A percentile compares a stretch with the other conserved stretches of the same genome.
These are phyloP conservation scores for Picochlorum sp. DNA, from an alignment of 139 green algal genomes.

Conservation along the genomic window DNA sequence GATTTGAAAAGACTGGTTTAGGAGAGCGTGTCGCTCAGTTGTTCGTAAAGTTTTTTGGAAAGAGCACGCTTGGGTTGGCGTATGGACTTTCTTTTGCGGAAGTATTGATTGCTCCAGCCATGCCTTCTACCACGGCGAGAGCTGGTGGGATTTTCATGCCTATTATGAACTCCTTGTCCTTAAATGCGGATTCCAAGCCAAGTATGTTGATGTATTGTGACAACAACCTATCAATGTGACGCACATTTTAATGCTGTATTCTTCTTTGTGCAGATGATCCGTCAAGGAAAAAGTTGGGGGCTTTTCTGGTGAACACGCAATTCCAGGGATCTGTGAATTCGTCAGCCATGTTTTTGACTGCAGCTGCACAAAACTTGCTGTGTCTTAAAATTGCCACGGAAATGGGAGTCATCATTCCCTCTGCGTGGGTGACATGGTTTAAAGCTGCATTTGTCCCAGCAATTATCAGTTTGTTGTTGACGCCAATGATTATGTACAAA, in stretches of 20 bases:
- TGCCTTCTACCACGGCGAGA: slow-evolving; percentile 91
- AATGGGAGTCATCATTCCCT: slow-evolving; percentile 71
- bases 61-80: slow-evolving; percentile 81
- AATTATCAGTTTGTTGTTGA: slow-evolving; percentile 41
- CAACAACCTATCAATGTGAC: too few relatives aligned
- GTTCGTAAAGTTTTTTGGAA: slow-evolving; percentile 79
- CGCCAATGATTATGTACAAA: slow-evolving; percentile 72
- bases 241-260: neutral
- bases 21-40: slow-evolving; percentile 86
- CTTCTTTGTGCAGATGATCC: slow-evolving; percentile 28
- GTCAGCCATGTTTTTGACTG: slow-evolving; percentile 83
- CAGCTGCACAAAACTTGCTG: slow-evolving; percentile 83
- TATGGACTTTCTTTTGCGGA: slow-evolving; percentile 81
- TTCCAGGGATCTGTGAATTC: slow-evolving; percentile 73
- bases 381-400: slow-evolving; percentile 90
- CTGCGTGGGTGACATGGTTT: slow-evolving; percentile 85
- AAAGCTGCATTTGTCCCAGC: slow-evolving; percentile 60
- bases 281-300: slow-evolving; percentile 65
- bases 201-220: slow-evolving; percentile 18
- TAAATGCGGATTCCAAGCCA: slow-evolving; percentile 47
- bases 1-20: slow-evolving; percentile 91
- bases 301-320: slow-evolving; percentile 84
- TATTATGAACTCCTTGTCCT: slow-evolving; percentile 83
- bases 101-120: slow-evolving; percentile 76
- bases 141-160: slow-evolving; percentile 95